Evolutionary conservation across 441 rosid species (phyloP).

Genomic region (Erodium chrysanthum): DNA sequence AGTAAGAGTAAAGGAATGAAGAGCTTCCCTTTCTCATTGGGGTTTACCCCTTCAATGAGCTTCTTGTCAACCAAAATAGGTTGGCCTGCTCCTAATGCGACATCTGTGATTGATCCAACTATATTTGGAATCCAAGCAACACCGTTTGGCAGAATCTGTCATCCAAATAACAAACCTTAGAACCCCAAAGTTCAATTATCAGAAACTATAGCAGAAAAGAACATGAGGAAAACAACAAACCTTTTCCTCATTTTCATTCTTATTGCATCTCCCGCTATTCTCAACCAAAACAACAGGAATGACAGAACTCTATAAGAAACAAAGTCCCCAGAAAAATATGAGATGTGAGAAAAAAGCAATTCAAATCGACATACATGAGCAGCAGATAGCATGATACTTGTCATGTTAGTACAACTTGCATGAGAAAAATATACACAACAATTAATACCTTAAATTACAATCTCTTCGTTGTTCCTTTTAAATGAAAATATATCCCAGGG

Average conservation of each 20-base stretch:
- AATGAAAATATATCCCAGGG: no score
- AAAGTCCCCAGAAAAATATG: neutral
- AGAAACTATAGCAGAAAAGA: constrained; percentile 8
- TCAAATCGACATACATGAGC: neutral
- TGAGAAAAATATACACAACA: neutral
- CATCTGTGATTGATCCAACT: constrained; percentile 54
- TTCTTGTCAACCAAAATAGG: constrained; percentile 58
- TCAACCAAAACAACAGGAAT: constrained; percentile 71
- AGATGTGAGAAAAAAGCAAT: neutral
- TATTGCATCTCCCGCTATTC: constrained; percentile 93
- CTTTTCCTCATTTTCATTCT: constrained; percentile 79
- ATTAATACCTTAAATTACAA: neutral
- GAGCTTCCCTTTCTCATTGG: constrained; percentile 35
- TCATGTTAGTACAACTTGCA: neutral
- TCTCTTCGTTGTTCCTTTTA: no score
- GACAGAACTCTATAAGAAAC: constrained; percentile 34
- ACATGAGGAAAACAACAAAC: constrained; percentile 24
- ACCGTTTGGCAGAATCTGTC: constrained; percentile 66
- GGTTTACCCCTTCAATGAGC: constrained; percentile 65
- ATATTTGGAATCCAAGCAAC: constrained; percentile 68
- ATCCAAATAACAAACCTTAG: constrained; percentile 13
- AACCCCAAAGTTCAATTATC: neutral
- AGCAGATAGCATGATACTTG: neutral
- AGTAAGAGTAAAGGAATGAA: constrained; percentile 35
- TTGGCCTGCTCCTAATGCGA: constrained; percentile 47